These are phyloP conservation scores for Cenchrus americanus DNA, from an alignment of 176 grass and related monocot genomes.

Conservation along the genomic window DNA sequence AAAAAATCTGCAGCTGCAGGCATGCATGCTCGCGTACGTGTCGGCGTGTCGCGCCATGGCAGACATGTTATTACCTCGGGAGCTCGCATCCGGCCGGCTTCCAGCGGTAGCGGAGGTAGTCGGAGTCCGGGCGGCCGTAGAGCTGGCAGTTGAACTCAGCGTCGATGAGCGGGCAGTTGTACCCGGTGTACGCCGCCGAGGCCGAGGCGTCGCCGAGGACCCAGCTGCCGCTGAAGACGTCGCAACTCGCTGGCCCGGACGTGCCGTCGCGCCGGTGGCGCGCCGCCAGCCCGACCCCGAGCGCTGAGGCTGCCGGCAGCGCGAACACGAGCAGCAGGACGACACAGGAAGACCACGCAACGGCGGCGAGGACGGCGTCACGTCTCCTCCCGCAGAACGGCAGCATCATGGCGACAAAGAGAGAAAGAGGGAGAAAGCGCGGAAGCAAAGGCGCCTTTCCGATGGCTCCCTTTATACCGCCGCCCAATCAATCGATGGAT, in stretches of 20 bases:
- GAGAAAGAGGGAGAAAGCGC: neutral
- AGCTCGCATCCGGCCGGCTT: slow-evolving; percentile 74
- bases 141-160: slow-evolving; percentile 93
- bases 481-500: neutral
- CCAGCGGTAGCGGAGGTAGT: slow-evolving; percentile 81
- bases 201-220: slow-evolving; percentile 50
- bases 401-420: slow-evolving; percentile 22
- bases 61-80: slow-evolving; percentile 51
- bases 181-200: slow-evolving; percentile 61
- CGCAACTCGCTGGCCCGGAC: slow-evolving; percentile 44
- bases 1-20: neutral
- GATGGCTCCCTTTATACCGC: slow-evolving; percentile 18
- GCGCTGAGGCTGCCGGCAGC: slow-evolving; percentile 38
- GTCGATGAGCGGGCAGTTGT: slow-evolving; percentile 74
- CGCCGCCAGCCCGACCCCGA: slow-evolving; percentile 26
- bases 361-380: neutral
- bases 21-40: no score
- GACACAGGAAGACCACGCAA: slow-evolving; percentile 9
- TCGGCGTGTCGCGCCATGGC: no score
- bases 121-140: slow-evolving; percentile 82
- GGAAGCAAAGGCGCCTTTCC: slow-evolving; percentile 1
- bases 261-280: slow-evolving; percentile 42
- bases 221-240: slow-evolving; percentile 84
- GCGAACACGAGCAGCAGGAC: slow-evolving; percentile 31
- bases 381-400: slow-evolving; percentile 20